Conservation (phyloP, 1,284 basidiomycete genomes). For the Puccinia polysora region DNA sequence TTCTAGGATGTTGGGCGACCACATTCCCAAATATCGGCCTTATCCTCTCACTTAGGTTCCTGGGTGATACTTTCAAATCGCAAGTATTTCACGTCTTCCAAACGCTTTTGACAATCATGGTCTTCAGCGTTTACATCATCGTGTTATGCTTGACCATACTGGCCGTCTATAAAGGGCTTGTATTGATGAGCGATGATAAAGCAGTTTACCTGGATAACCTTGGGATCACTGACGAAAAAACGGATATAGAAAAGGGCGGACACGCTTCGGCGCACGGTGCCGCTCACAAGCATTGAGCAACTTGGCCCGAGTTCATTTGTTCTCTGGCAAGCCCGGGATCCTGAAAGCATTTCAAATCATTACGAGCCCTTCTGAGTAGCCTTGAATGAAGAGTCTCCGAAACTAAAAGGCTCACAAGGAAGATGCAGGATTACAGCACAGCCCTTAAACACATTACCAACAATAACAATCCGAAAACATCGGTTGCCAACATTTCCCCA, state of each 20-base stretch:
- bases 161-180: slow-evolving; percentile 18
- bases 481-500: no score
- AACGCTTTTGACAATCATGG: slow-evolving; percentile 15
- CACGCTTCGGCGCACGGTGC: slow-evolving; percentile 2
- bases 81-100: slow-evolving; percentile 8
- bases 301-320: no score
- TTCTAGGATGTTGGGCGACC: slow-evolving; percentile 38
- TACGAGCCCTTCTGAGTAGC: no score
- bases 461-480: no score
- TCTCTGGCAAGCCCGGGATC: no score
- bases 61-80: slow-evolving; percentile 22
- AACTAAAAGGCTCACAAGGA: no score
- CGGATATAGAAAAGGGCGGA: slow-evolving; percentile 6
- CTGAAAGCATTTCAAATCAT: no score
- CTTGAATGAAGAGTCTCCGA: no score
- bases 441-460: no score
- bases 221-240: slow-evolving; percentile 3
- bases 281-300: slow-evolving; percentile 18
- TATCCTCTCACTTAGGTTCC: slow-evolving; percentile 22
- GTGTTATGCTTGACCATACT: slow-evolving; percentile 23
- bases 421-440: no score
- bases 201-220: slow-evolving; percentile 15
- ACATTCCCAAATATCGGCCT: slow-evolving; percentile 31
- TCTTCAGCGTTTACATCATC: slow-evolving; percentile 12
- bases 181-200: slow-evolving; percentile 21